Conservation (phyloP, 257 asterid genomes). For the Solanum neorickii region DNA sequence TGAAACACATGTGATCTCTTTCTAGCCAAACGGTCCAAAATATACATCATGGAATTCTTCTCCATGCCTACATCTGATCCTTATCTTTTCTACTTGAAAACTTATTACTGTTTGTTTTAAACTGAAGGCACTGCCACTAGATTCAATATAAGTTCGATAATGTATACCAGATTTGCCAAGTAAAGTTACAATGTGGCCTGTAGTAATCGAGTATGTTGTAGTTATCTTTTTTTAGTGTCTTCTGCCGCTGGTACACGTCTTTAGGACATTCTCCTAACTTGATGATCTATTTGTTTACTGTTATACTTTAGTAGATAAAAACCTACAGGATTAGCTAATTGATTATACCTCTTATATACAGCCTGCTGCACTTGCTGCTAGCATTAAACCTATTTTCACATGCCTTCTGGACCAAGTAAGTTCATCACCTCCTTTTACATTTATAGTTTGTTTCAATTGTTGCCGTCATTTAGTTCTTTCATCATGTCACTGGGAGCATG, state of each 20-base stretch:
- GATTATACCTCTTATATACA: slow-evolving; percentile 22
- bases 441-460: slow-evolving; percentile 6
- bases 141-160: neutral
- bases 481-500: neutral
- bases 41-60: neutral
- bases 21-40: neutral
- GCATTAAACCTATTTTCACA: slow-evolving; percentile 75
- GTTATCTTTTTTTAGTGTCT: neutral
- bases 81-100: neutral
- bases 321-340: neutral
- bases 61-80: neutral
- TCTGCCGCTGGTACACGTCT: neutral
- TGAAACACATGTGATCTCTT: neutral
- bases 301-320: neutral
- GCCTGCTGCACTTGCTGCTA: slow-evolving; percentile 85
- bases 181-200: neutral
- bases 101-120: neutral
- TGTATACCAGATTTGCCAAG: neutral
- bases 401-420: slow-evolving; percentile 90
- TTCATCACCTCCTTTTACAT: neutral
- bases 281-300: neutral
- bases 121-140: neutral
- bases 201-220: neutral
- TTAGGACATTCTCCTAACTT: neutral
- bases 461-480: neutral